Base-by-base conservation (phyloP, 768 basidiomycete species). In the Lyophyllum semitale region DNA sequence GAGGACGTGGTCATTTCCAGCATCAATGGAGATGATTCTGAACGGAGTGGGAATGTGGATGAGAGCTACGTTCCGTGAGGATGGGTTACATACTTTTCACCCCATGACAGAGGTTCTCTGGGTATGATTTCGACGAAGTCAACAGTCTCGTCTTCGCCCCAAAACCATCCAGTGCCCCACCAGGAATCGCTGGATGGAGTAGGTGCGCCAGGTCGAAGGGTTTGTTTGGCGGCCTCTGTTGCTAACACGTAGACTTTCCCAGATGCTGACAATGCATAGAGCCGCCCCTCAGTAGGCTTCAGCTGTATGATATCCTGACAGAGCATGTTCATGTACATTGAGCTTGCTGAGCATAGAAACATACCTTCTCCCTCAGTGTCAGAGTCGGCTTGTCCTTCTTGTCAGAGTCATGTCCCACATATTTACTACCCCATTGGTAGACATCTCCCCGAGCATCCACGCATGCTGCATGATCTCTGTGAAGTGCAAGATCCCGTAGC, bases 361-460 rank as follows among this genome's bases (percentile, higher is more conserved):
- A 20, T 59, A 87, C 90, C 76, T 89, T 89, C 54, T 84, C 87
- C 52, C 76, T 77, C 44, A 91, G 66, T 0, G 87, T 88, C 41
- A 78, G 68, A 26, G 71, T 77, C 5, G 87, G 87, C 26, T 57
- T 59, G 23, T 62, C 59, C 6, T 58, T 58, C 29, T 66, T 58
- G 25, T 69, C 54, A 43, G 69, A 48, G 15, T 68, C 59, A 4
- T 69, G 58, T 15, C 76, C 76, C 59, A 77, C 78, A 68, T 85
- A 89, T 0, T 81, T 86, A 38, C 78, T 76, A 0, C 91, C 91
- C 91, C 91, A 94, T 61, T 93, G 90, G 63, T 91, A 89, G 2
- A 92, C 85, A 61, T 95, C 87, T 23, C 92, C 93, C 32, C 81
- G 78, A 8, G 83, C 84, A 63, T 93, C 91, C 18, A 93, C 82